Percentiles rank a stretch among this genome's conserved stretches.
Conservation (phyloP, 2,329 filamentous ascomycete species). For the Penicillium corylophilum region DNA sequence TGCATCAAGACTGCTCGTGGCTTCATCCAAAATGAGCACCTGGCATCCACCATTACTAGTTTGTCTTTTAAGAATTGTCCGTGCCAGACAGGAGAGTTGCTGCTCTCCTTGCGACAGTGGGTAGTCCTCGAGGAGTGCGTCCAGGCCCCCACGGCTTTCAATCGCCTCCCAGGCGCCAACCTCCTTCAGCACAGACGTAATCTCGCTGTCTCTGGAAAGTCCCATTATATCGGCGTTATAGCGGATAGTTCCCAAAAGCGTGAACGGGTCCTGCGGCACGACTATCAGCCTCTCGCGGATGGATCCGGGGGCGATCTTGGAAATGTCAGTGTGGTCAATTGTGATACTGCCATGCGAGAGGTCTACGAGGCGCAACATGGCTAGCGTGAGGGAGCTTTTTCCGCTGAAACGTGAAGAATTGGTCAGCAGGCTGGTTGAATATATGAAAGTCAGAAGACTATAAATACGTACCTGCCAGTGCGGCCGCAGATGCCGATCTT, state of each 20-base stretch:
- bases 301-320: slow-evolving; percentile 9
- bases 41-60: not conserved
- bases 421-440: not conserved
- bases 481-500: slow-evolving; percentile 12
- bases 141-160: slow-evolving; percentile 39
- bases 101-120: slow-evolving; percentile 50
- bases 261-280: slow-evolving; percentile 27
- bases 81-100: slow-evolving; percentile 52
- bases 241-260: slow-evolving; percentile 35
- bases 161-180: slow-evolving; percentile 48
- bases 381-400: slow-evolving; percentile 14
- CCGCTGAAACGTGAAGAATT: slow-evolving; percentile 6
- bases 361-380: slow-evolving; percentile 26
- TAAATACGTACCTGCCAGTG: not conserved
- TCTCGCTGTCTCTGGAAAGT: not conserved
- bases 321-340: slow-evolving; percentile 22
- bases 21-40: slow-evolving; percentile 29
- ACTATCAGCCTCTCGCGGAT: slow-evolving; percentile 19
- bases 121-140: slow-evolving; percentile 34
- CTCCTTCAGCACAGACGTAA: slow-evolving; percentile 41
- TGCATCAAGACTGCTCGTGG: slow-evolving; percentile 44
- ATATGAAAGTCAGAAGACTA: not conserved
- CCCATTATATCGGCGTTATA: slow-evolving; percentile 47
- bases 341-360: slow-evolving; percentile 23
- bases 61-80: slow-evolving; percentile 40